These are phyloP conservation scores for Adansonia rubrostipa DNA, from an alignment of 441 rosid genomes.

Conservation along the genomic window DNA sequence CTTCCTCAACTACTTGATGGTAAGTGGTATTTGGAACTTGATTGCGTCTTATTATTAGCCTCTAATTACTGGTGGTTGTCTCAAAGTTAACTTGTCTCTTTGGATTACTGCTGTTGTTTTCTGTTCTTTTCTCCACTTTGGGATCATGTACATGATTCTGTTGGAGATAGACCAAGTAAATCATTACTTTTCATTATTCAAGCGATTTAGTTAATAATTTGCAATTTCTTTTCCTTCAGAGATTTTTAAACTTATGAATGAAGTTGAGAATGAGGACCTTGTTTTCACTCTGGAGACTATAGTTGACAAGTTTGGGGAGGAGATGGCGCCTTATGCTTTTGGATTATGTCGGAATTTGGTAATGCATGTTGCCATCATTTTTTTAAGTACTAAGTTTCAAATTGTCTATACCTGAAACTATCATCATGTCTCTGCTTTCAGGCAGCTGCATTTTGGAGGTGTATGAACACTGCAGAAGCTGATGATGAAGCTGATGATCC, in stretches of 20 bases:
- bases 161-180: neutral
- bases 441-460: constrained; percentile 99
- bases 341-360: constrained; percentile 99
- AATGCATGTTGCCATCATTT: constrained; percentile 31
- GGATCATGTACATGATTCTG: constrained; percentile 2
- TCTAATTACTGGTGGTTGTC: neutral
- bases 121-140: neutral
- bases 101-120: neutral
- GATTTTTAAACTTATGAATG: constrained; percentile 97
- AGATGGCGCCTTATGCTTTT: constrained; percentile 97
- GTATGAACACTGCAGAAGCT: constrained; percentile 86
- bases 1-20: constrained; percentile 98
- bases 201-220: neutral
- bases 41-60: neutral
- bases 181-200: neutral
- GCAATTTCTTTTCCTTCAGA: constrained; percentile 51
- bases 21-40: constrained; percentile 37
- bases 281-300: constrained; percentile 95
- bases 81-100: neutral
- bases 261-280: constrained; percentile 98
- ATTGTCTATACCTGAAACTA: constrained; percentile 27
- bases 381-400: neutral
- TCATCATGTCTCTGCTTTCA: constrained; percentile 35
- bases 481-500: constrained; percentile 94
- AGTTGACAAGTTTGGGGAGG: constrained; percentile 98